Base-by-base conservation (phyloP, 345 rosid species). In the Brassica rapa region DNA sequence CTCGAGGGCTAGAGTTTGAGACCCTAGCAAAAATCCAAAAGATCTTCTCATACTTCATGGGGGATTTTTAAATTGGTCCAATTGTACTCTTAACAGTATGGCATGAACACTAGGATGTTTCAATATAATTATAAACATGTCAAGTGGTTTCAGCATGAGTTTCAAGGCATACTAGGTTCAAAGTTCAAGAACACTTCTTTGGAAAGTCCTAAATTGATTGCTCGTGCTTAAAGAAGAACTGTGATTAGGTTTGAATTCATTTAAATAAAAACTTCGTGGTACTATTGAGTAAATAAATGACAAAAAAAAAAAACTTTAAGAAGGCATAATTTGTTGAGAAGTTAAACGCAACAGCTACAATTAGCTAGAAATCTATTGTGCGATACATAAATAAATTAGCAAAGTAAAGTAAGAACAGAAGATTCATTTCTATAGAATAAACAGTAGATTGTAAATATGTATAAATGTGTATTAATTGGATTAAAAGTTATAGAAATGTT, bases 111-210 rank as follows among this genome's bases (percentile, higher is more conserved):
- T 10, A 24, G 30, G 30, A 59, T 23, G 5, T 5, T 59, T 24
- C 29, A 56, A 56, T 57, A 57, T 67, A 43, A 41, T 33, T 62
- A 43, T 62, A 62, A 73, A 64, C 25, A 9, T 49, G 77, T 21
- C 71, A 64, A 63, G 77, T 74, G 14, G 63, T 63, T 64, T 51
- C 62, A 74, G 35, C 61, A 72, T 64, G 51, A 74, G 77, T 74
- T 64, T 61, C 70, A 64, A 72, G 43, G 68, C 43, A 74, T 74
- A 74, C 77, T 33, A 74, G 77, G 77, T 74, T 49, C 71, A 53
- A 74, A 74, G 10, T 64, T 64, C 63, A 64, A 74, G 77, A 74
- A 8, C 33, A 1, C 64, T 74, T 64, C 64, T 62, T 73, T 1
- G 70, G 77, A 63, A 73, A 51, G 55, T 33, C 63, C 24, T 64